A percentile compares a stretch with the other conserved stretches of the same genome.
Evolutionary conservation across 129 eudicot species (phyloP).

Genomic region (Scalesia atractyloides): DNA sequence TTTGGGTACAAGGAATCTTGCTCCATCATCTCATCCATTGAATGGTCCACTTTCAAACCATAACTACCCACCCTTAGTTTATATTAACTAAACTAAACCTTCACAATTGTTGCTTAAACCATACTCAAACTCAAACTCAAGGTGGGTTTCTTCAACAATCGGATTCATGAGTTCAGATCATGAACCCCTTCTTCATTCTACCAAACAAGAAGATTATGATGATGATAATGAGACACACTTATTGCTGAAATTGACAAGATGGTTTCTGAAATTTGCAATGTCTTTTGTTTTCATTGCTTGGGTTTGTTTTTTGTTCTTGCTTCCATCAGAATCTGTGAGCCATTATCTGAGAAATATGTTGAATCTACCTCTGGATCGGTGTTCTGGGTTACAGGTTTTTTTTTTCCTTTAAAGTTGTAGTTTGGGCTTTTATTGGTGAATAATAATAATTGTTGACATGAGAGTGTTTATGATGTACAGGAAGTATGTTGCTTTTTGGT

Average conservation of each 20-base stretch:
- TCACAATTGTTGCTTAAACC: background rate
- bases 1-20: background rate
- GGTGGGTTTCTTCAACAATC: slow-evolving; percentile 6
- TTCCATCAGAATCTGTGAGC: slow-evolving; percentile 44
- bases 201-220: slow-evolving; percentile 29
- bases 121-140: slow-evolving; percentile 1
- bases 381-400: slow-evolving; percentile 64
- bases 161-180: slow-evolving; percentile 38
- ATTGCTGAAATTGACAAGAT: slow-evolving; percentile 47
- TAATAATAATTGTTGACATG: background rate
- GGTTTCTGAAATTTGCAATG: slow-evolving; percentile 57
- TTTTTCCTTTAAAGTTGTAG: background rate
- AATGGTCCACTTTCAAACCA: background rate
- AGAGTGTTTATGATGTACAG: slow-evolving; percentile 40
- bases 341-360: slow-evolving; percentile 30
- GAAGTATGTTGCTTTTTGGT: slow-evolving; percentile 59
- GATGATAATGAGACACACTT: slow-evolving; percentile 21
- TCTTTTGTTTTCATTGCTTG: slow-evolving; percentile 62
- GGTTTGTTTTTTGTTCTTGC: slow-evolving; percentile 55
- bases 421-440: background rate
- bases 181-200: slow-evolving; percentile 46
- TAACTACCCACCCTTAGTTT: background rate
- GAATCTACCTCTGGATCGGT: slow-evolving; percentile 42
- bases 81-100: background rate
- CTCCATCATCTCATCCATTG: slow-evolving; percentile 1